Evolutionary conservation across 805 yeast genomes (phyloP).

Genomic region (Lipomyces yamanashiensis): DNA sequence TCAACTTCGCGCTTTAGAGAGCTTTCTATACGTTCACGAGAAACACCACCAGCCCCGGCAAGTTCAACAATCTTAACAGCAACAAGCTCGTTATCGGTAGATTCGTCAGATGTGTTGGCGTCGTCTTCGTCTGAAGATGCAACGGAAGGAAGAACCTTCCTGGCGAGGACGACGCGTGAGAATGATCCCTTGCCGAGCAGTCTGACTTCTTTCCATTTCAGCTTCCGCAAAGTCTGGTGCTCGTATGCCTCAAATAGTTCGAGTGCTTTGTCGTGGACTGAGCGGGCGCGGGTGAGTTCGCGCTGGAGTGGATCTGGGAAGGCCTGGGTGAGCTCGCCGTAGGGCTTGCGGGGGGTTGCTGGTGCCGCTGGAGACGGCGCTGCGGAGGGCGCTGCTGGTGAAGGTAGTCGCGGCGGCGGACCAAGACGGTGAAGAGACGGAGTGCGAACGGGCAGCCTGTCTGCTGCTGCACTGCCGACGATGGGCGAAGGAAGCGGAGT

Average conservation of each 20-base stretch:
- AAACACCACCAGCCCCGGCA: constrained; percentile 49
- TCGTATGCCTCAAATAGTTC: constrained; percentile 44
- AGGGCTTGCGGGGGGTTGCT: constrained; percentile 4
- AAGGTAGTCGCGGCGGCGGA: constrained; percentile 3
- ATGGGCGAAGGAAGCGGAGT: constrained; percentile 40
- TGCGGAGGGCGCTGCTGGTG: neutral
- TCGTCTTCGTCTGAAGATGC: constrained; percentile 13
- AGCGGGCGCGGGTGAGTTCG: constrained; percentile 26
- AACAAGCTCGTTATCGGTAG: constrained; percentile 44
- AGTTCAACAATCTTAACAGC: constrained; percentile 73
- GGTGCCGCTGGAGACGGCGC: neutral
- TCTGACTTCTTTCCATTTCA: constrained; percentile 43
- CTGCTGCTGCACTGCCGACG: constrained; percentile 31
- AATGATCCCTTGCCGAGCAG: constrained; percentile 51
- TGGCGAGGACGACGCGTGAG: constrained; percentile 48
- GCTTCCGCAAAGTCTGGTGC: constrained; percentile 31
- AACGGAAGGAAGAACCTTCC: constrained; percentile 12
- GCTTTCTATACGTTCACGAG: constrained; percentile 60
- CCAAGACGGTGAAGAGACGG: constrained; percentile 20
- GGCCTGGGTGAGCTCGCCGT: constrained; percentile 7
- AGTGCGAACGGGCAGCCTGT: constrained; percentile 8
- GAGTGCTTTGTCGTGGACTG: constrained; percentile 17
- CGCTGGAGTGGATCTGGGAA: constrained; percentile 21
- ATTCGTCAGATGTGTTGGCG: constrained; percentile 18
- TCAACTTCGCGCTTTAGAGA: constrained; percentile 75